Conservation (phyloP, 2,329 filamentous ascomycete species). For the Talaromyces amestolkiae region DNA sequence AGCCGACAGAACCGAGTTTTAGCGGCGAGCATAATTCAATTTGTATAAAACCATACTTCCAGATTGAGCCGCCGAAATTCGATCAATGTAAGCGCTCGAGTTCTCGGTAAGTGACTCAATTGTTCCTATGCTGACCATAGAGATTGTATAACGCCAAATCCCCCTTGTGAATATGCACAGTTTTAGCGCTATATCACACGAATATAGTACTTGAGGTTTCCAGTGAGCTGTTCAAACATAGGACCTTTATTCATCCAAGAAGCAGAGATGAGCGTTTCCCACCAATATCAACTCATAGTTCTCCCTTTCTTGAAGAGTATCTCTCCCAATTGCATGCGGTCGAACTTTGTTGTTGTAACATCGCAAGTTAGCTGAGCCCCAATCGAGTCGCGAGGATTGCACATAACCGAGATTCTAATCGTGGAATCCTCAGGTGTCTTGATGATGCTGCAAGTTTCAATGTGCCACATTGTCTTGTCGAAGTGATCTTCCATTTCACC, state of each 20-base stretch:
- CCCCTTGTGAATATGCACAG: background rate
- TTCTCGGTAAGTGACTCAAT: background rate
- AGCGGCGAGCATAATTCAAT: background rate
- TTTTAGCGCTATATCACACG: background rate
- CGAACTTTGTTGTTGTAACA: background rate
- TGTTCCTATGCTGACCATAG: background rate
- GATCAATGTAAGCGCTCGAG: background rate
- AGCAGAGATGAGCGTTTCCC: background rate
- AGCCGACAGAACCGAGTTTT: background rate
- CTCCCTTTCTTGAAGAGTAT: background rate
- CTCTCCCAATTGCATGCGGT: background rate
- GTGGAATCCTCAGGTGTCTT: background rate
- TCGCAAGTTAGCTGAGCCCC: background rate
- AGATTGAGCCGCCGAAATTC: background rate
- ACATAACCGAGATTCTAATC: background rate
- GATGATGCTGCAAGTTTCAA: background rate
- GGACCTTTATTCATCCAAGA: background rate
- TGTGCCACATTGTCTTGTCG: background rate
- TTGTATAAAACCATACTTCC: background rate
- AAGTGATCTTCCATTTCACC: background rate
- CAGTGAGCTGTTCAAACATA: background rate
- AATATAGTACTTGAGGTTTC: conserved; percentile 4
- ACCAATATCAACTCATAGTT: conserved; percentile 1
- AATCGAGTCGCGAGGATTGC: background rate
- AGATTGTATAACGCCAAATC: background rate